A percentile compares a stretch with the other conserved stretches of the same genome.
Conservation (phyloP, 768 basidiomycete genomes). For the Crepidotus variabilis region DNA sequence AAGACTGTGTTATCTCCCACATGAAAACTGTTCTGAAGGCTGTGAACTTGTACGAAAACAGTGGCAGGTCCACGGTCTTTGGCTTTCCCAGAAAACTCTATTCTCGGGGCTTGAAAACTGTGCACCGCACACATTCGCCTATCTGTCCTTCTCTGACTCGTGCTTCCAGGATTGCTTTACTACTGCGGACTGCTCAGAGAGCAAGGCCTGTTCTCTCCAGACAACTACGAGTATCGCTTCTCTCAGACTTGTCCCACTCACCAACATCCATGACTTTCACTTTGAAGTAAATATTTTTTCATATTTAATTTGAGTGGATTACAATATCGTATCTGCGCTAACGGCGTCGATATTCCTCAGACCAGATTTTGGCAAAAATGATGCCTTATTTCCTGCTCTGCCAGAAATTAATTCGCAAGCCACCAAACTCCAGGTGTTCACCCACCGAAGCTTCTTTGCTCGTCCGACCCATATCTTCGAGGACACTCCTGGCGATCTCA, state of each 20-base stretch:
- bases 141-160: neutral
- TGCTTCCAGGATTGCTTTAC: neutral
- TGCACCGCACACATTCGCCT: neutral
- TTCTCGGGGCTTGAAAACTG: neutral
- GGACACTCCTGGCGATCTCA: constrained; percentile 65
- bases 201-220: too few species aligned
- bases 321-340: neutral
- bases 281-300: neutral
- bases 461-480: constrained; percentile 76
- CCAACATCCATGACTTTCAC: neutral
- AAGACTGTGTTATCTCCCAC: neutral
- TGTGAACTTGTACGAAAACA: neutral
- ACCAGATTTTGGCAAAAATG: constrained; percentile 39
- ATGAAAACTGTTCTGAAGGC: neutral
- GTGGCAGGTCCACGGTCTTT: neutral
- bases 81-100: neutral
- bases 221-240: too few species aligned
- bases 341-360: constrained; percentile 16
- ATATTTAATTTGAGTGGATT: neutral
- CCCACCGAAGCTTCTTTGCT: constrained; percentile 68
- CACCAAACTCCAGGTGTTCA: constrained; percentile 59
- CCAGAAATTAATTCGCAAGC: constrained; percentile 47
- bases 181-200: too few species aligned
- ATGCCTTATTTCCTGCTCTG: constrained; percentile 51
- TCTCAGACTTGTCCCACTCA: neutral